Percentiles rank a stretch among this genome's conserved stretches.
Evolutionary conservation across 805 yeast species (phyloP).

Genomic region (Cyberlindnera americana): DNA sequence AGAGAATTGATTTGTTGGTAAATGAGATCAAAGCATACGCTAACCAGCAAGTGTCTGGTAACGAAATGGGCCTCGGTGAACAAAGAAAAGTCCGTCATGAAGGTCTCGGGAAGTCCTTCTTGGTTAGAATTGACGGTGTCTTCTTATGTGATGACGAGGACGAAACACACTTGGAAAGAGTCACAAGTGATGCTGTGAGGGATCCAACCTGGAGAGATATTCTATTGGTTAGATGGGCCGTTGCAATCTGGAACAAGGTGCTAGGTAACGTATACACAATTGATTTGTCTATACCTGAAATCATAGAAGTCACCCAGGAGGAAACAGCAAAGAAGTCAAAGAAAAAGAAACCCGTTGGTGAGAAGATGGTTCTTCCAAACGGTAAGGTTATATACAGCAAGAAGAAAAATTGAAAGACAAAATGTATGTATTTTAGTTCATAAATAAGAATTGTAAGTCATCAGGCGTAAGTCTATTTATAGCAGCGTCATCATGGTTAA

Average conservation of each 20-base stretch:
- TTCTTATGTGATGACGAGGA: slow-evolving; percentile 40
- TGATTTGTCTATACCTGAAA: slow-evolving; percentile 7
- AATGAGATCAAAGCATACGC: slow-evolving; percentile 50
- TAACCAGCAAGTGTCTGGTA: slow-evolving; percentile 51
- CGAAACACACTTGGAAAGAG: slow-evolving; percentile 32
- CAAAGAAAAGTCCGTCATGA: slow-evolving; percentile 22
- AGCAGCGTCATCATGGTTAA: slow-evolving; percentile 89
- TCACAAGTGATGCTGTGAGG: slow-evolving; percentile 46
- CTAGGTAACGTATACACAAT: slow-evolving; percentile 11
- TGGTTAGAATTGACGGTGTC: slow-evolving; percentile 59
- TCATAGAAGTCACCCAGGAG: neutral
- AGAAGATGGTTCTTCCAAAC: slow-evolving; percentile 51
- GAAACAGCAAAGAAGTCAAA: slow-evolving; percentile 15
- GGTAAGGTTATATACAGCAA: slow-evolving; percentile 49
- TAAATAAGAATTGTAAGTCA: slow-evolving; percentile 91
- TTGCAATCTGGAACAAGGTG: slow-evolving; percentile 39
- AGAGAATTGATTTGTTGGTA: slow-evolving; percentile 50
- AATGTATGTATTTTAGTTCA: slow-evolving; percentile 43
- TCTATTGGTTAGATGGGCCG: slow-evolving; percentile 40
- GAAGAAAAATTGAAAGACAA: slow-evolving; percentile 15
- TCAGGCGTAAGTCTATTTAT: slow-evolving; percentile 86
- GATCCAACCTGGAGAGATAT: slow-evolving; percentile 50
- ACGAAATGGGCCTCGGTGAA: slow-evolving; percentile 11
- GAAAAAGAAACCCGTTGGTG: slow-evolving; percentile 36
- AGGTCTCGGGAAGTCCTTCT: slow-evolving; percentile 44